Percentiles rank a stretch among this genome's conserved stretches.
Evolutionary conservation across 2,329 filamentous ascomycete genomes (phyloP).

Genomic region (Ilyonectria destructans): DNA sequence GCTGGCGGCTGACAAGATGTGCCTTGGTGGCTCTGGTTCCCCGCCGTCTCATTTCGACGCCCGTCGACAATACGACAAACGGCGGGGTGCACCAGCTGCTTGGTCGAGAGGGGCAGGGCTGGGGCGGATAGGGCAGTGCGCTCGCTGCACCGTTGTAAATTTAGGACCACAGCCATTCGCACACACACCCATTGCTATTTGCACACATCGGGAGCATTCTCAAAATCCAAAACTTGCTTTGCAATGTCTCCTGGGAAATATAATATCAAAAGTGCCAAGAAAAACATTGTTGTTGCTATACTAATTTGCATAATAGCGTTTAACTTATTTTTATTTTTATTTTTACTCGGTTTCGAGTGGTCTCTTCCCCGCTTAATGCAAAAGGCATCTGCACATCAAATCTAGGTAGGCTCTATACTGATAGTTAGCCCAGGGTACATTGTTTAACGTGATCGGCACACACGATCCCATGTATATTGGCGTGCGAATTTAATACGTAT

Average conservation of each 20-base stretch:
- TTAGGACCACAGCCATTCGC: constrained; percentile 8
- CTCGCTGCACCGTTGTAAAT: constrained; percentile 46
- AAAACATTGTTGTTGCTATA: too few species aligned
- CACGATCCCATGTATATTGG: background rate
- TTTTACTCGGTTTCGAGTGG: too few species aligned
- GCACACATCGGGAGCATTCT: background rate
- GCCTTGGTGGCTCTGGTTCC: constrained; percentile 26
- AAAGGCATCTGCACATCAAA: too few species aligned
- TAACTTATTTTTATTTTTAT: too few species aligned
- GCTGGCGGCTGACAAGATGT: constrained; percentile 37
- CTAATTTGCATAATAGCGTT: too few species aligned
- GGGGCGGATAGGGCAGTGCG: constrained; percentile 38
- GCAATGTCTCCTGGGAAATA: background rate
- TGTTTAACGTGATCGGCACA: background rate
- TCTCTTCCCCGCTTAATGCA: too few species aligned
- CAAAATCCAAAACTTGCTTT: background rate
- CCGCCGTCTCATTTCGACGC: constrained; percentile 38
- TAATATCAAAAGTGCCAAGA: background rate
- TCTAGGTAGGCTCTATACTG: too few species aligned
- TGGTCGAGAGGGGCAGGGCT: constrained; percentile 46
- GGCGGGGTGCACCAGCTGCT: constrained; percentile 44
- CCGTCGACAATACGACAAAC: constrained; percentile 40
- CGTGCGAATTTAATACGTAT: background rate
- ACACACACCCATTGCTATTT: background rate
- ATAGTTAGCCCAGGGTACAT: too few species aligned